A percentile compares a stretch with the other conserved stretches of the same genome.
These are phyloP conservation scores for Venturia oleaginea DNA, from an alignment of 2,329 filamentous ascomycete species.

Conservation along the genomic window DNA sequence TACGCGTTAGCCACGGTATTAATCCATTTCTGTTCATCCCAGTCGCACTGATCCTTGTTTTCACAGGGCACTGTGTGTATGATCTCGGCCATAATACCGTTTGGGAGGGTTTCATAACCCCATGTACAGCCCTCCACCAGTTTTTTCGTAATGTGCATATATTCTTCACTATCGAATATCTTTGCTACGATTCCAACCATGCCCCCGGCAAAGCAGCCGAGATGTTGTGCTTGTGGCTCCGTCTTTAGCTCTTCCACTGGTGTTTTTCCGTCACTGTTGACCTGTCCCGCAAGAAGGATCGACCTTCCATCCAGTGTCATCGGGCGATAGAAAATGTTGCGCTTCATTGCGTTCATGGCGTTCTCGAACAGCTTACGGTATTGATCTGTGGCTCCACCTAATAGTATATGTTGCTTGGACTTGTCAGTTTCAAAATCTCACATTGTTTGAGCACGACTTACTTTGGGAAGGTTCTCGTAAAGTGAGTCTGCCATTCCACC, in stretches of 20 bases:
- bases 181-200: constrained; percentile 46
- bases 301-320: constrained; percentile 59
- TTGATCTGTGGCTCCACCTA: constrained; percentile 58
- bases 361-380: constrained; percentile 65
- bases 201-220: constrained; percentile 46
- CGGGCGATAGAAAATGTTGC: constrained; percentile 68
- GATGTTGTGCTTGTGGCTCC: constrained; percentile 40
- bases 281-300: constrained; percentile 61
- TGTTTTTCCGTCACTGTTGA: constrained; percentile 23
- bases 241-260: constrained; percentile 36
- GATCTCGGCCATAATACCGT: constrained; percentile 47
- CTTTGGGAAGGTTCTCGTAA: constrained; percentile 51
- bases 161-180: constrained; percentile 40
- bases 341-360: constrained; percentile 56
- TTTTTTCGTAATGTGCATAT: constrained; percentile 39
- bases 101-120: constrained; percentile 40
- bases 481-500: constrained; percentile 49
- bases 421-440: neutral
- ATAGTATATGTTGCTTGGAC: constrained; percentile 55
- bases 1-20: neutral
- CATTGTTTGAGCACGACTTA: neutral
- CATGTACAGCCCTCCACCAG: constrained; percentile 48
- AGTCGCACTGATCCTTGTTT: constrained; percentile 16
- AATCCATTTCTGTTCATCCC: constrained; percentile 18
- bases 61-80: constrained; percentile 37